These are phyloP conservation scores for Parmelia sp. DNA, from an alignment of 495 filamentous ascomycete species.

Conservation along the genomic window DNA sequence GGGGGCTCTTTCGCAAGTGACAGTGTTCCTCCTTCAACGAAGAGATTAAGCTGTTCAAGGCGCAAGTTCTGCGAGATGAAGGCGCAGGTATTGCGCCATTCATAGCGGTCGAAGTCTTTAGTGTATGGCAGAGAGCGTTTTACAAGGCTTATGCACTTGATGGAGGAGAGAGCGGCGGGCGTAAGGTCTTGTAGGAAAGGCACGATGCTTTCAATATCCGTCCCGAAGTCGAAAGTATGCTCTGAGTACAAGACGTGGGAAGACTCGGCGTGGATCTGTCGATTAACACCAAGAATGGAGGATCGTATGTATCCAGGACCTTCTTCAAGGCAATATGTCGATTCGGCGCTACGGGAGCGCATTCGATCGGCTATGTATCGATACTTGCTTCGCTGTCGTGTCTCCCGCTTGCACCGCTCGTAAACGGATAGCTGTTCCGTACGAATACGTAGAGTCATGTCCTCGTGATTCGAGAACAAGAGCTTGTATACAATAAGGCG, in stretches of 20 bases:
- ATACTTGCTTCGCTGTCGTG: slow-evolving; percentile 11
- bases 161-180: slow-evolving; percentile 34
- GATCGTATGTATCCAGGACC: slow-evolving; percentile 25
- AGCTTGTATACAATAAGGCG: slow-evolving; percentile 39
- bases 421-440: slow-evolving; percentile 12
- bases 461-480: slow-evolving; percentile 32
- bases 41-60: slow-evolving; percentile 37
- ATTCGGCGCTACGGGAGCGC: slow-evolving; percentile 19
- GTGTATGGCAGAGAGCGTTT: slow-evolving; percentile 44
- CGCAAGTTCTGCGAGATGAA: slow-evolving; percentile 34
- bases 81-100: slow-evolving; percentile 44
- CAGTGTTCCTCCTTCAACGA: slow-evolving; percentile 36
- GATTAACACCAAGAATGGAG: slow-evolving; percentile 40
- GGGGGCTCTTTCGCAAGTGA: slow-evolving; percentile 29
- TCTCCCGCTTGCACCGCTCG: slow-evolving; percentile 7
- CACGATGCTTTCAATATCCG: slow-evolving; percentile 47
- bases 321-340: slow-evolving; percentile 11
- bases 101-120: slow-evolving; percentile 45
- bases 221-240: slow-evolving; percentile 48
- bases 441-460: slow-evolving; percentile 10
- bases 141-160: slow-evolving; percentile 40
- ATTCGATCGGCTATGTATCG: slow-evolving; percentile 19
- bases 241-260: slow-evolving; percentile 42
- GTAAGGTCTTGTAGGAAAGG: slow-evolving; percentile 51
- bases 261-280: slow-evolving; percentile 43